phyloP scores from a whole-genome alignment of 2,329 filamentous ascomycete genomes.

The Talaromyces sp. region DNA sequence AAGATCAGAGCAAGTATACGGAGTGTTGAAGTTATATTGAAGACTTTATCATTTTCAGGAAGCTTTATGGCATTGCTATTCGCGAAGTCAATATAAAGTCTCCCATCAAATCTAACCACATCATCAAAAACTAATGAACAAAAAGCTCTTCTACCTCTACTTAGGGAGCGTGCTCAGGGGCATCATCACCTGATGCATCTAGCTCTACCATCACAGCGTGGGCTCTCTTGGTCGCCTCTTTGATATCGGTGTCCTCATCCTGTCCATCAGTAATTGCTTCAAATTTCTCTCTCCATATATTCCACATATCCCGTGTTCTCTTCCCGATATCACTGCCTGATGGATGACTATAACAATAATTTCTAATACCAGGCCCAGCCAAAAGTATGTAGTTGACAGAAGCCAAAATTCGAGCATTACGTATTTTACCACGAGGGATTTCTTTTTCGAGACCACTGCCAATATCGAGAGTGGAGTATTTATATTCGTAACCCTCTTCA shows the following conservation, averaged over 20 bases:
- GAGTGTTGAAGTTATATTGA: not conserved
- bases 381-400: not conserved
- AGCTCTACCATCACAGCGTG: not conserved
- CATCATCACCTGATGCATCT: not conserved
- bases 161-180: not conserved
- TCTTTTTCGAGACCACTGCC: not conserved
- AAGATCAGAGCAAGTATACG: not conserved
- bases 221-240: not conserved
- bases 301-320: not conserved
- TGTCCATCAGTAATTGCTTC: not conserved
- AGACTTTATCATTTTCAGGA: not conserved
- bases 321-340: not conserved
- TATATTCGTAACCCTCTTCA: not conserved
- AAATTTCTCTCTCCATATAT: not conserved
- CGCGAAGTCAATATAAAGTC: not conserved
- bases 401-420: not conserved
- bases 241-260: not conserved
- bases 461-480: not conserved
- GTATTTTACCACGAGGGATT: not conserved
- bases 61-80: not conserved
- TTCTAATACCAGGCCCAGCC: not conserved
- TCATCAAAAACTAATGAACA: not conserved
- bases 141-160: not conserved
- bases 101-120: not conserved
- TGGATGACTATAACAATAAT: not conserved